Base-by-base conservation (phyloP, 805 yeast genomes). In the Starmerella floris region DNA sequence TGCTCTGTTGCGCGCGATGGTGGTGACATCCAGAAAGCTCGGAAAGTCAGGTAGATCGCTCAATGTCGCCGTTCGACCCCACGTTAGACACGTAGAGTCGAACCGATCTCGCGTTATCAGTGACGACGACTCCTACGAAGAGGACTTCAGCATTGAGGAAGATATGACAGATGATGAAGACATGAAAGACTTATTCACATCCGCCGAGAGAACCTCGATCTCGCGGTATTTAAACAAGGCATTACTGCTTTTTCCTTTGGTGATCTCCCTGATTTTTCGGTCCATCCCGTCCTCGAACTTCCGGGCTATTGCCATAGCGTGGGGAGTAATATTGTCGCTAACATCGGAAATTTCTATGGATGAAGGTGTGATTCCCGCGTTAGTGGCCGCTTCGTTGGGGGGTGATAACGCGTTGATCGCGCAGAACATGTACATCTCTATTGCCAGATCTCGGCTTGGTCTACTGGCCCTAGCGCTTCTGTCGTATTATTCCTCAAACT, bases 381-480 rank as follows among this genome's bases (percentile, higher is more conserved):
- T 49, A 1, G 46, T 49, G 6, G 42, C 50, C 6, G 40, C 46
- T 16, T 32, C 46, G 9, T 30, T 49, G 21, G 49, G 52, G 4
- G 43, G 25, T 34, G 44, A 36, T 21, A 49, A 49, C 21, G 16
- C 42, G 11, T 41, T 47, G 2, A 51, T 49, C 9, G 37, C 42
- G 3, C 45, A 47, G 9, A 49, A 49, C 41, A 47, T 49, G 46
- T 49, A 49, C 31, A 39, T 49, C 1, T 44, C 52, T 2, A 46
- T 46, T 21, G 51, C 52, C 6, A 44, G 52, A 17, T 49, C 52
- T 16, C 41, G 52, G 13, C 40, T 49, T 23, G 52, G 52, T 3
- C 31, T 49, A 5, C 23, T 47, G 5, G 45, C 48, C 3, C 30
- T 49, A 17, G 41, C 41, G 11, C 17, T 49, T 6, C 35, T 49